phyloP scores from a whole-genome alignment of 2,329 filamentous ascomycete genomes.

The Neofusicoccum sp. region DNA sequence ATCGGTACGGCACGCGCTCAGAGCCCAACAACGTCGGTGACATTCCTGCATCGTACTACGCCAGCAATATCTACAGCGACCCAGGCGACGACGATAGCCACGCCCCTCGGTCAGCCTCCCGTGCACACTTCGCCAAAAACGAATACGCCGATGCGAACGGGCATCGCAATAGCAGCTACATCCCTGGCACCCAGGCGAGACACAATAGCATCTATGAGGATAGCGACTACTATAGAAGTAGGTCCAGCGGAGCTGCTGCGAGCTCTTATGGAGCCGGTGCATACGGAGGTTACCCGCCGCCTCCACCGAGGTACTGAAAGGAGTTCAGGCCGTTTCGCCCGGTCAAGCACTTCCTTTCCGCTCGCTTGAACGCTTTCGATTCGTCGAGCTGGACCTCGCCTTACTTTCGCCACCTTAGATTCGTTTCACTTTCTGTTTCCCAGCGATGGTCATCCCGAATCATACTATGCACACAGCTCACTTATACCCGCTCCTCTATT shows the following conservation, averaged over 20 bases:
- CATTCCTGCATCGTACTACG: slow-evolving; percentile 31
- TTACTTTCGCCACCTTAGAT: background rate
- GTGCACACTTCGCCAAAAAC: slow-evolving; percentile 26
- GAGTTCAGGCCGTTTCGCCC: background rate
- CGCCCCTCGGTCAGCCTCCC: background rate
- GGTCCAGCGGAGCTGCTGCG: background rate
- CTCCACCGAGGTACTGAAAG: slow-evolving; percentile 7
- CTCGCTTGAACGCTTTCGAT: background rate
- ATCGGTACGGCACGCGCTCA: slow-evolving; percentile 34
- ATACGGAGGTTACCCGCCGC: slow-evolving; percentile 13
- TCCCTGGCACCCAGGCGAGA: background rate
- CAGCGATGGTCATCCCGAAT: background rate
- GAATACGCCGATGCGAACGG: slow-evolving; percentile 24
- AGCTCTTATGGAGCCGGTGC: background rate
- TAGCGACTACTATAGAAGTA: background rate
- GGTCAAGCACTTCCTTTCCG: background rate
- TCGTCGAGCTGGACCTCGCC: slow-evolving; percentile 11
- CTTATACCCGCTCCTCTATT: slow-evolving; percentile 10
- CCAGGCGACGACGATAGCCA: slow-evolving; percentile 29
- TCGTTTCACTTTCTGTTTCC: background rate
- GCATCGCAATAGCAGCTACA: slow-evolving; percentile 5
- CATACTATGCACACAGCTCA: background rate
- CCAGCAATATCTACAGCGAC: slow-evolving; percentile 32
- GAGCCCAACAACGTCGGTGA: slow-evolving; percentile 34
- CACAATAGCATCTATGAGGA: slow-evolving; percentile 12